These are phyloP conservation scores for Solanum virginianum DNA, from an alignment of 257 asterid genomes.

Conservation along the genomic window DNA sequence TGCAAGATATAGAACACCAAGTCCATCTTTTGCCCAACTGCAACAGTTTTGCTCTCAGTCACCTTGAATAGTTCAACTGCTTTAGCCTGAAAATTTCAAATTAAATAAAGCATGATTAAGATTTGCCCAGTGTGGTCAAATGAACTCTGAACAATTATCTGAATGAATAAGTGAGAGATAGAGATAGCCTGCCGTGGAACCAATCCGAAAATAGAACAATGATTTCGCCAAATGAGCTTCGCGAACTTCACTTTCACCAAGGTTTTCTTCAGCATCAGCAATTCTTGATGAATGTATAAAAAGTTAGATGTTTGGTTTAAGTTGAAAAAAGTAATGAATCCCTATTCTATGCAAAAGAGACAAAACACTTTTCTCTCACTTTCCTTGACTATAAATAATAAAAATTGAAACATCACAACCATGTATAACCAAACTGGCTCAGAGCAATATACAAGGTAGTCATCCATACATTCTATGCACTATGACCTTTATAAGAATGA, in stretches of 20 bases:
- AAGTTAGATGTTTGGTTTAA: neutral
- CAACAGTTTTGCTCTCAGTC: slow-evolving; percentile 93
- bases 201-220: slow-evolving; percentile 56
- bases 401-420: neutral
- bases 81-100: slow-evolving; percentile 51
- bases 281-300: slow-evolving; percentile 34
- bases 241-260: slow-evolving; percentile 95
- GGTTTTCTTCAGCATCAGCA: slow-evolving; percentile 90
- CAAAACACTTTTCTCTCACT: neutral
- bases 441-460: neutral
- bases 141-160: neutral
- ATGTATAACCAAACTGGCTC: neutral
- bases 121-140: neutral
- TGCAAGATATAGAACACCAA: slow-evolving; percentile 70
- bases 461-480: neutral
- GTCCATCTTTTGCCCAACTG: slow-evolving; percentile 99
- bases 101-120: neutral
- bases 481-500: neutral
- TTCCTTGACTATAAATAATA: neutral
- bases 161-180: neutral
- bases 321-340: neutral
- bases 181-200: slow-evolving; percentile 46
- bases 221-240: slow-evolving; percentile 94
- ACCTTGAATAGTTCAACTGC: slow-evolving; percentile 90
- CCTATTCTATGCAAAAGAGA: neutral